Evolutionary conservation across 2,329 filamentous ascomycete species (phyloP).

Genomic region (Sclerotinia borealis): DNA sequence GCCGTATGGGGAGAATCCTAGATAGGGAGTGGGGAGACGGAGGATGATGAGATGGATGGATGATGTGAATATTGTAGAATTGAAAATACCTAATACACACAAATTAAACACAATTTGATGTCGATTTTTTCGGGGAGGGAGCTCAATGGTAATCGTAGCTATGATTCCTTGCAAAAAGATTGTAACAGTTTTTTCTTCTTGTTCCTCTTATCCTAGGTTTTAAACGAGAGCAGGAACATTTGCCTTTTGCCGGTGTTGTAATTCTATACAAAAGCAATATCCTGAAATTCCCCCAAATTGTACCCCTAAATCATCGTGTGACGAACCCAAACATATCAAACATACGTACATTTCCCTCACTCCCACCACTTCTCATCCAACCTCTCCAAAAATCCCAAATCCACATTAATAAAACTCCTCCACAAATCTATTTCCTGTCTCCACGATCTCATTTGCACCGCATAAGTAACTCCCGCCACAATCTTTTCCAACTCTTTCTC

Average conservation of each 20-base stretch:
- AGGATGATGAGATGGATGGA: not conserved
- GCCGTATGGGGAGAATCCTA: constrained; percentile 9
- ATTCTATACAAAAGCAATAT: not conserved
- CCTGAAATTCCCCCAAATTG: not conserved
- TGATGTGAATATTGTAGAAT: not conserved
- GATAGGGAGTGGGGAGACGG: not conserved
- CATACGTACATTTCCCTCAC: not conserved
- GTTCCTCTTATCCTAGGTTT: not conserved
- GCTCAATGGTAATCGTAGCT: not conserved
- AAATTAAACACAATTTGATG: not conserved
- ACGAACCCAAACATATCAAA: not conserved
- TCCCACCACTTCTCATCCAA: constrained; percentile 32
- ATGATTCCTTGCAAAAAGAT: not conserved
- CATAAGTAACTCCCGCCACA: constrained; percentile 38
- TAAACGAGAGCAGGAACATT: not conserved
- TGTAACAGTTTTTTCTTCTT: not conserved
- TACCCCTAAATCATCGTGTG: not conserved
- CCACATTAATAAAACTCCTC: constrained; percentile 46
- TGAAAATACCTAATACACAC: too few species aligned
- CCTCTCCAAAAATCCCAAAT: constrained; percentile 38
- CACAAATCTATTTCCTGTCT: constrained; percentile 45
- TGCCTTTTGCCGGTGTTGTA: not conserved
- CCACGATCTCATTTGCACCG: constrained; percentile 44
- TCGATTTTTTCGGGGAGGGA: not conserved
- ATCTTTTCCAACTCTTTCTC: constrained; percentile 37